Percentiles rank a stretch among this genome's conserved stretches.
Evolutionary conservation across 371 early-diverging fungal genomes (phyloP).

Genomic region (Amoeboaphelidium occidentale): DNA sequence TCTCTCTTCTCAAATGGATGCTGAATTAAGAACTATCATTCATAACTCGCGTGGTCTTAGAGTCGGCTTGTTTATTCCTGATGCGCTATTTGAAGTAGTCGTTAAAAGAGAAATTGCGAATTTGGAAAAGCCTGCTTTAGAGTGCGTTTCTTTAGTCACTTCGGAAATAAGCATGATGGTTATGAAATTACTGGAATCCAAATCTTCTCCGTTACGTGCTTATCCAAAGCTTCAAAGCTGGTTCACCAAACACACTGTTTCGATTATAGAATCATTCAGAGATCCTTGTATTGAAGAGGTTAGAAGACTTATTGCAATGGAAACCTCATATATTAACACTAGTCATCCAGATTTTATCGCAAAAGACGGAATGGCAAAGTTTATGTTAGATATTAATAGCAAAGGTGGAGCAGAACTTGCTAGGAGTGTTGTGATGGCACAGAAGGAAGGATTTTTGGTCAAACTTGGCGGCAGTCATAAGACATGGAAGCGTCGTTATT

Average conservation of each 20-base stretch:
- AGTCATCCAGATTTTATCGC: conserved; percentile 76
- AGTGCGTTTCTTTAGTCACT: conserved; percentile 61
- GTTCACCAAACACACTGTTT: background rate
- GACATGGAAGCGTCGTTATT: background rate
- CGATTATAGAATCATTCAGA: background rate
- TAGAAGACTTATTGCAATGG: conserved; percentile 51
- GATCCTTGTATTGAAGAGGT: conserved; percentile 15
- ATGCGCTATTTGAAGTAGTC: conserved; percentile 61
- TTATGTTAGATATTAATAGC: background rate
- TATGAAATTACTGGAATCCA: background rate
- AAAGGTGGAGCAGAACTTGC: no score
- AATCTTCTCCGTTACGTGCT: background rate
- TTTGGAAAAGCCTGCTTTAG: conserved; percentile 51
- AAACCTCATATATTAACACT: conserved; percentile 72
- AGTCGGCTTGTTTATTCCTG: conserved; percentile 65
- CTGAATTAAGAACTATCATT: conserved; percentile 64
- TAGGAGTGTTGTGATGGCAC: no score
- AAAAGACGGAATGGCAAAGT: conserved; percentile 22
- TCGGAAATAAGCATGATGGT: conserved; percentile 56
- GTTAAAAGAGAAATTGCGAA: conserved; percentile 55
- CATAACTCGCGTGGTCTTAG: conserved; percentile 70
- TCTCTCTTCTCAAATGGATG: conserved; percentile 38
- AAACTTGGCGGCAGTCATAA: background rate
- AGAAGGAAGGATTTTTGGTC: background rate
- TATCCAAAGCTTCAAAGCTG: background rate